Base-by-base conservation (phyloP, 2,329 filamentous ascomycete genomes). In the Ophiostoma pallidulum region DNA sequence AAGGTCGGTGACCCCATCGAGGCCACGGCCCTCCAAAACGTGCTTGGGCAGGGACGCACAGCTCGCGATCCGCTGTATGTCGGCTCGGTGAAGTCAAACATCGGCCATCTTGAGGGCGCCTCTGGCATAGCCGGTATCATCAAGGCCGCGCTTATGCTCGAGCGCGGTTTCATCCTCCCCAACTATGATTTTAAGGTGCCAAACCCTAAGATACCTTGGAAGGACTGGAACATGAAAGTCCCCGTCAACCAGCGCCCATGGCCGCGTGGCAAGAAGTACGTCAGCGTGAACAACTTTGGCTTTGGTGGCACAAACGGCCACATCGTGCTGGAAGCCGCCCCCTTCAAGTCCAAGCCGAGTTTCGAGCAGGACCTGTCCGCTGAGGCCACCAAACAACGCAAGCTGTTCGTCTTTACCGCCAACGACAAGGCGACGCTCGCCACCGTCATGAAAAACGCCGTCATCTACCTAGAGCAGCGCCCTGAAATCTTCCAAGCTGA, bases 1-100 rank as follows among this genome's bases (percentile, higher is more conserved):
- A 64, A 61, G 26, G 65, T 66, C 4, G 77, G 77, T 2, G 76
- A 80, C 50, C 74, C 74, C 0, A 68, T 72, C n/a, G 76, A 80
- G 53, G 66, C 66, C 0, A 54, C 52, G 1, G 71, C 67, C n/a
- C 64, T 74, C 20, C 54, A 61, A n/a, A 52, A 54, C 4, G 60
- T 62, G 10, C 59, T 69, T 22, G 59, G 60, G 8, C 49, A 49
- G 8, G 55, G 56, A 19, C 58, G 61, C 10, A 54, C 57, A 1
- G 26, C 45, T 9, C 47, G 54, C 2, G 54, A 60, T 7, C 59
- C 59, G 0, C 53, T 65, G 4, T 60, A 60, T 46, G 60, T 65
- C 7, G 65, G 64, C 8, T 63, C 62, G 1, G 56, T 64, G 20
- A 68, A 68, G 51, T 57, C 64, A 26, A 68, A 66, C 41, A 56